Evolutionary conservation across 805 yeast species (phyloP), one percentile per base, ranked within the genome.

Genomic region (Spathaspora girioi): DNA sequence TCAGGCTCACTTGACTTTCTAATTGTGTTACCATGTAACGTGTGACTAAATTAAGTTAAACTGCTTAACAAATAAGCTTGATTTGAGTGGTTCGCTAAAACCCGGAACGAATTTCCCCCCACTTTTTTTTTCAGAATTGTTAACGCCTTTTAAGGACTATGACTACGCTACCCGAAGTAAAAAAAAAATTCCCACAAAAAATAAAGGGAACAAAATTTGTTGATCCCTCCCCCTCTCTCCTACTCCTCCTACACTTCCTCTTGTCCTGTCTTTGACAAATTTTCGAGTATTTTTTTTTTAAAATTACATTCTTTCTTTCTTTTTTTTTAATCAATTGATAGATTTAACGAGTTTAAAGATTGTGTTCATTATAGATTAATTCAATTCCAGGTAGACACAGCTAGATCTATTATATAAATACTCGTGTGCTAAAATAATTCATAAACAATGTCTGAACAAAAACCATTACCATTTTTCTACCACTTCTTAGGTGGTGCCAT

Each of bases 401-500:
- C 17, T 35, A 35, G 40, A 35, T 35, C 8, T 4, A 15, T n/a
- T 35, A 14, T 23, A 7, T 35, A 35, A n/a, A 12, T n/a, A 12
- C 17, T 35, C 40, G 40, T 35, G 40, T 35, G 40, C 15, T 14
- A 35, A 35, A 35, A 12, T 35, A 10, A 35, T 35, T 35, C 40
- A 14, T 35, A 35, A 35, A 11, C 15, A 11, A 11, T 35, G 40
- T 12, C 58, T 31, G 52, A 50, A 14, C 70, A 67, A 31, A 63
- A 62, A 50, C 67, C 72, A 6, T 69, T 93, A 61, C 97, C 98
- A 38, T 94, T 94, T 66, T 64, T 84, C 41, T 93, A 94, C 79
- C 98, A 94, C 71, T 94, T 94, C 68, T 76, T 78, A 56, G 84
- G 90, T 54, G 99, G 96, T 61, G 98, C 96, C 65, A 79, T 92